Evolutionary conservation across 805 yeast genomes (phyloP), one percentile per base, ranked within the genome.

Genomic region (Debaryomyces prosopidis): DNA sequence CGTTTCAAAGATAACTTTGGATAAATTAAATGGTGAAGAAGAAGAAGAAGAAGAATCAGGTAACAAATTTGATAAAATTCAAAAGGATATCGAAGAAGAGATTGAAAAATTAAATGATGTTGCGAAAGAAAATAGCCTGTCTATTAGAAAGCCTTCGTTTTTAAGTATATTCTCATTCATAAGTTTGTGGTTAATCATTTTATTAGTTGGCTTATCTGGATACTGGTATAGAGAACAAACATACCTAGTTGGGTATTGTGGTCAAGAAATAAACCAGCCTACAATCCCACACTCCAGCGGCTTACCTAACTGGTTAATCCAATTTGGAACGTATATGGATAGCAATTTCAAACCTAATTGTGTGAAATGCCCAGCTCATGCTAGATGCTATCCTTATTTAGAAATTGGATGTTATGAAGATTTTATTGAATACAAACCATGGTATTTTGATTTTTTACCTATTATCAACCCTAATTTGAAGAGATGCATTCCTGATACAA

Each of bases 361-460:
- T 67, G 66, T 78, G 3, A 79, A 79, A 19, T 92, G 98, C 60
- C 97, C 98, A 1, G 77, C 74, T 3, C 84, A 91, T 65, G 94
- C 91, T 0, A 71, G 79, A 32, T 92, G 98, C 65, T 81, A 75
- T 51, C 79, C 81, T 18, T 60, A 74, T 37, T 69, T 86, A 54
- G 69, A 75, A 42, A 57, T 87, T 7, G 81, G 77, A 45, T 92
- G 99, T 65, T 82, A 80, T 53, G 83, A 82, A 37, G 96, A 85
- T 45, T 87, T 71, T 58, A 61, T 79, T 38, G 73, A 69, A 30
- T 57, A 58, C 33, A 70, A 76, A 42, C 84, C 85, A 12, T 77
- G 83, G 76, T 72, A 78, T 50, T 59, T 81, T 27, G 71, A 76
- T 46, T 85, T 87, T 4, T 45, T 80, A 12, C 65, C 87, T 17